phyloP scores from a whole-genome alignment of 257 asterid genomes.

The Solanum chilense region DNA sequence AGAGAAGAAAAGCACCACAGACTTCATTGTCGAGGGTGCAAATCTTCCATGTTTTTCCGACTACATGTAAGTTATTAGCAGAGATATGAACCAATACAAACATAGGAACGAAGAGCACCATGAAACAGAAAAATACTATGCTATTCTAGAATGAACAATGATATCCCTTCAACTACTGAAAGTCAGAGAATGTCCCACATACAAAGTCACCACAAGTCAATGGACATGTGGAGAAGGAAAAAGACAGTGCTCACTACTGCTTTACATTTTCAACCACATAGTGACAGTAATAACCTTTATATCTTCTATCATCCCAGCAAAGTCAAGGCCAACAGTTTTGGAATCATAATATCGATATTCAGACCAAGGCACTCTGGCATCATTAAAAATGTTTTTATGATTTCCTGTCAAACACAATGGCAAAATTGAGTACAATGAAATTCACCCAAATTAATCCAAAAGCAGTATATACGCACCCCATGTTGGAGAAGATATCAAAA shows the following conservation, averaged over 20 bases:
- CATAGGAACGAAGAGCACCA: background rate
- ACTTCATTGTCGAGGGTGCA: background rate
- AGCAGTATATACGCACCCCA: slow-evolving; percentile 54
- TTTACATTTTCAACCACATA: background rate
- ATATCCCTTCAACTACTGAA: background rate
- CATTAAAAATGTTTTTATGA: slow-evolving; percentile 90
- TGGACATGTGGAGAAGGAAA: background rate
- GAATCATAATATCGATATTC: slow-evolving; percentile 94
- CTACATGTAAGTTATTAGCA: background rate
- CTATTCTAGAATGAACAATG: background rate
- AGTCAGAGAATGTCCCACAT: background rate
- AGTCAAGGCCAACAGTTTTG: slow-evolving; percentile 87
- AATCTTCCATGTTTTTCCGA: background rate
- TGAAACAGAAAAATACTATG: background rate
- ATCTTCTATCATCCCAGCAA: slow-evolving; percentile 92
- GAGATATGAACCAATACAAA: background rate
- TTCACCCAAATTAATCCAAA: slow-evolving; percentile 3
- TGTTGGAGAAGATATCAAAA: slow-evolving; percentile 87
- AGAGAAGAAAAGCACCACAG: background rate
- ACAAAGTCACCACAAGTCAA: background rate
- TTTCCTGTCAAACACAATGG: slow-evolving; percentile 45
- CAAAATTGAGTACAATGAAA: background rate
- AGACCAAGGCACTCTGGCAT: slow-evolving; percentile 92
- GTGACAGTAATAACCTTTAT: slow-evolving; percentile 51
- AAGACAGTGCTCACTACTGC: background rate